Evolutionary conservation across 306 rosid genomes (phyloP).

Genomic region (Cyclanthera cordifolia): DNA sequence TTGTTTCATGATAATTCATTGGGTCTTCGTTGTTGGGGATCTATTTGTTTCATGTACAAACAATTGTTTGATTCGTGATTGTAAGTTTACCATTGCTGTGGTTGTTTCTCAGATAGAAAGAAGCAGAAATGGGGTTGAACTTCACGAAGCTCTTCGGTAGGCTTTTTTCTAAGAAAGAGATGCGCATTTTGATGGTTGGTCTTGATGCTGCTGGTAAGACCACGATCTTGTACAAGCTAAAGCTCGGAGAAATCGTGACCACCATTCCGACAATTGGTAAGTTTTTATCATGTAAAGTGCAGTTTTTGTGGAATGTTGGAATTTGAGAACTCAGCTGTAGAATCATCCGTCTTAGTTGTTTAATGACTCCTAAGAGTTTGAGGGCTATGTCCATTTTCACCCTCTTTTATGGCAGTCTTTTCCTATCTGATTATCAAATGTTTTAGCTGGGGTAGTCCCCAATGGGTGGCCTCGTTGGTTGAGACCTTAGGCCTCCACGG

Average conservation of each 20-base stretch:
- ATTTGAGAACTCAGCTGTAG: not conserved
- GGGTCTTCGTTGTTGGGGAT: not conserved
- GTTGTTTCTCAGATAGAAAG: slow-evolving; percentile 14
- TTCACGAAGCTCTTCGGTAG: slow-evolving; percentile 90
- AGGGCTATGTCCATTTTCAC: no score
- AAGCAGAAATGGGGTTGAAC: slow-evolving; percentile 61
- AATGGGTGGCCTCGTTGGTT: no score
- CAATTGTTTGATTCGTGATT: not conserved
- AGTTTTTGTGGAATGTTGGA: not conserved
- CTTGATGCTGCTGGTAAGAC: slow-evolving; percentile 73
- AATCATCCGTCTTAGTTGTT: not conserved
- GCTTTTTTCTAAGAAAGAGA: slow-evolving; percentile 68
- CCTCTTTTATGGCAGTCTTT: no score
- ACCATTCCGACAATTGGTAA: slow-evolving; percentile 71
- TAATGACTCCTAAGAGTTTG: no score
- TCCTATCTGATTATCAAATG: no score
- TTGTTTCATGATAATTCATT: not conserved
- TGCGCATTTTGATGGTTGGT: slow-evolving; percentile 68
- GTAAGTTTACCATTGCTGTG: slow-evolving; percentile 14
- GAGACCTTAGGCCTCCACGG: no score
- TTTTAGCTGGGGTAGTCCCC: no score
- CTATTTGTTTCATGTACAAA: not conserved
- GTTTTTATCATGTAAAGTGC: not conserved
- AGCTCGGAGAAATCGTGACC: slow-evolving; percentile 71
- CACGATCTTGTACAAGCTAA: slow-evolving; percentile 55